Evolutionary conservation across 331 rosid species (phyloP), one percentile per base, ranked within the genome.

Genomic region (Quercus tomentella): DNA sequence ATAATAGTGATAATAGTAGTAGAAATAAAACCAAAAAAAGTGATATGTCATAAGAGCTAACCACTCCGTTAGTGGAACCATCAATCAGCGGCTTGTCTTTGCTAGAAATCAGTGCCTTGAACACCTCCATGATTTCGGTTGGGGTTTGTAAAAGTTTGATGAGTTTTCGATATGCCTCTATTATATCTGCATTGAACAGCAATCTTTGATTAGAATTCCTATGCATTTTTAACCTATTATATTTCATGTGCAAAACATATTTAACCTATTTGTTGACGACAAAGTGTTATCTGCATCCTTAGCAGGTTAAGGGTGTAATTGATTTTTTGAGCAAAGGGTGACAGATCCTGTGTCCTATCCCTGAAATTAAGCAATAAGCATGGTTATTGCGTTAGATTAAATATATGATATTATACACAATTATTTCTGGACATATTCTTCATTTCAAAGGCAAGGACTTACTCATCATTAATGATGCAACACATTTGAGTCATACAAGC

Each of bases 1-100:
- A 37, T 37, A 7, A 11, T 2, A 45, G 52, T 12, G 52, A 45
- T 11, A 45, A 45, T 10, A 12, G 1, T 45, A 45, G 52, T 45
- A 45, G 54, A 45, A 45, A 45, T 45, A 45, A 45, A 45, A 1
- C 16, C 4, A 11, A 1, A 16, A 4, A 16, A 26, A 4, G 54
- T 26, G 14, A 10, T 45, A 33, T 12, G 16, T 3, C 54, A 45
- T 12, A 28, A 52, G 4, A 11, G 51, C 83, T 2, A 52, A 87
- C 93, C 93, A 23, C 49, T 33, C 78, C 61, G 22, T 73, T 85
- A n/a, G 90, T 70, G n/a, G 86, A 79, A 67, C 89, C 87, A 55
- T 89, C 90, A 30, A 28, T 56, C 30, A 88, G 56, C 0, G n/a
- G 72, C 4, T 76, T 75, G 67, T 79, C 77, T 76, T 74, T 88